These are phyloP conservation scores for Gremmenia infestans DNA, from an alignment of 2,329 filamentous ascomycete species.

Conservation along the genomic window DNA sequence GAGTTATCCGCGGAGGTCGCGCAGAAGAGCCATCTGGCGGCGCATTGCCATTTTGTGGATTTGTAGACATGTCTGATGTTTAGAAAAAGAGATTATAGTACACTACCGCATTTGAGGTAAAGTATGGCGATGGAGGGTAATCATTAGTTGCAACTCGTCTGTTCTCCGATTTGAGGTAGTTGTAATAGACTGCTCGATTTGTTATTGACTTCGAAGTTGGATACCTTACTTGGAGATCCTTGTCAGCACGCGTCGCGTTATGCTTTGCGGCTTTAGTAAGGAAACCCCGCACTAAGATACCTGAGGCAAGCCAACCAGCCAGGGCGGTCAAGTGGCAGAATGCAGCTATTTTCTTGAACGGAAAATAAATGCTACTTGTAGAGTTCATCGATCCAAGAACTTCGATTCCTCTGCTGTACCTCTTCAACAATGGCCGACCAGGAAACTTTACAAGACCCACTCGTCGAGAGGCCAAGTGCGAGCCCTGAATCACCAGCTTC, in stretches of 20 bases:
- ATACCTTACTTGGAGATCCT: not conserved
- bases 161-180: too few species aligned
- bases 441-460: constrained; percentile 26
- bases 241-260: not conserved
- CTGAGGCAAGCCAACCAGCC: not conserved
- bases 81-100: not conserved
- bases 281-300: too few species aligned
- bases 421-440: constrained; percentile 23
- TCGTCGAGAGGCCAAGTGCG: constrained; percentile 23
- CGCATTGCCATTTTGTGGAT: not conserved
- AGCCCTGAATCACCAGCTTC: constrained; percentile 11
- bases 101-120: too few species aligned
- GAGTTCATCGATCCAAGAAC: too few species aligned
- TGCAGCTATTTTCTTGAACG: not conserved
- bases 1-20: constrained; percentile 19
- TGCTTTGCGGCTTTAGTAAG: not conserved
- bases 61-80: not conserved
- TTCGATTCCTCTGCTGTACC: not conserved
- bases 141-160: too few species aligned
- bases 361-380: too few species aligned
- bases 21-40: not conserved
- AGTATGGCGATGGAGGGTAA: too few species aligned
- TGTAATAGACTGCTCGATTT: too few species aligned
- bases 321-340: not conserved
- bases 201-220: not conserved